These are phyloP conservation scores for Hygrophorus pudorinus DNA, from an alignment of 768 basidiomycete genomes.

Conservation along the genomic window DNA sequence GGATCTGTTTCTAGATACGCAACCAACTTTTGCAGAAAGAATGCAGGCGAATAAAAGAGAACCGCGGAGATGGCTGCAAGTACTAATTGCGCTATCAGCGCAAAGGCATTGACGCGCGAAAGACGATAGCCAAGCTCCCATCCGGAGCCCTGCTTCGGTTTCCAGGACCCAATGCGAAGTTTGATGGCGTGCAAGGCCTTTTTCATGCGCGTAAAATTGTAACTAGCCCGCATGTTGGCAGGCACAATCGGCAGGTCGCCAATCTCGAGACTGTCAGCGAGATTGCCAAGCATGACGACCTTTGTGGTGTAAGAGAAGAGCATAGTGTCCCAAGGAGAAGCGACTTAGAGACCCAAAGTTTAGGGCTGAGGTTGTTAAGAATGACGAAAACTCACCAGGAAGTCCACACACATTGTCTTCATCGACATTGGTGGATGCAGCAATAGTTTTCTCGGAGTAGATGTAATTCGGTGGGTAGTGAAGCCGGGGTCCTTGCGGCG, in stretches of 20 bases:
- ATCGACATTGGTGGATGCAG: slow-evolving; percentile 48
- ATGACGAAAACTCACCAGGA: slow-evolving; percentile 25
- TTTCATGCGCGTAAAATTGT: slow-evolving; percentile 59
- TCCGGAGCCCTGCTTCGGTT: slow-evolving; percentile 49
- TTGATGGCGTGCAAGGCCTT: slow-evolving; percentile 31
- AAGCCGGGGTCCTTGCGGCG: slow-evolving; percentile 64
- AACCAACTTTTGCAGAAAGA: slow-evolving; percentile 53
- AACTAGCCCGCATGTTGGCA: slow-evolving; percentile 55
- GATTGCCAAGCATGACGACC: slow-evolving; percentile 78
- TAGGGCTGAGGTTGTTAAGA: background rate
- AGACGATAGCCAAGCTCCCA: slow-evolving; percentile 56
- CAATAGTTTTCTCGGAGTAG: slow-evolving; percentile 63
- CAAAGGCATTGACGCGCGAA: slow-evolving; percentile 40
- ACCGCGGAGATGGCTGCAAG: slow-evolving; percentile 49
- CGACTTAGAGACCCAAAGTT: slow-evolving; percentile 23
- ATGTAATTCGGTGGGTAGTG: slow-evolving; percentile 66
- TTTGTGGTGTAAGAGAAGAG: slow-evolving; percentile 86
- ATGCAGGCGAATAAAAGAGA: slow-evolving; percentile 54
- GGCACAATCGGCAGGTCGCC: slow-evolving; percentile 82
- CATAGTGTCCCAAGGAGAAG: slow-evolving; percentile 50
- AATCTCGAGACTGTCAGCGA: slow-evolving; percentile 65
- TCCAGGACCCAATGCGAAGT: slow-evolving; percentile 47
- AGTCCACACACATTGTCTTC: slow-evolving; percentile 68
- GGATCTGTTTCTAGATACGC: slow-evolving; percentile 57
- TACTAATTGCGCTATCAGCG: slow-evolving; percentile 30